Conservation (phyloP, 495 filamentous ascomycete species). For the Bathelium albidoporum region DNA sequence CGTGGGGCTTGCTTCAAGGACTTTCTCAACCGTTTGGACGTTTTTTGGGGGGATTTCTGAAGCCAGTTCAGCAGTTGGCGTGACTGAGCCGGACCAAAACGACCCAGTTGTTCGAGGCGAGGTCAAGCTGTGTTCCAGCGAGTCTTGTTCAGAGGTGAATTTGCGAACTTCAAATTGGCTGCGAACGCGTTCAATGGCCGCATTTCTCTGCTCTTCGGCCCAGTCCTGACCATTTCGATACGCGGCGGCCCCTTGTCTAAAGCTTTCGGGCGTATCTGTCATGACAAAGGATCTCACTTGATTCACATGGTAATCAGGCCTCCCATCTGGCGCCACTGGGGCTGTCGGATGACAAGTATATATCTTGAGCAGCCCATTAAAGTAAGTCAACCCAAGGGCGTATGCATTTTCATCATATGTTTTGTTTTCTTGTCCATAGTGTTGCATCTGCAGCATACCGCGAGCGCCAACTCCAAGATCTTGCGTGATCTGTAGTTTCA, state of each 20-base stretch:
- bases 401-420: slow-evolving; percentile 13
- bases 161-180: not conserved
- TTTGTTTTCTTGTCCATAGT: slow-evolving; percentile 1
- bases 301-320: slow-evolving; percentile 34
- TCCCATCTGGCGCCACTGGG: slow-evolving; percentile 14
- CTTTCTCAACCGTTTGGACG: not conserved
- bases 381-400: slow-evolving; percentile 6
- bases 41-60: not conserved
- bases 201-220: slow-evolving; percentile 23
- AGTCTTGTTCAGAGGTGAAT: not conserved
- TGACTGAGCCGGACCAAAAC: not conserved
- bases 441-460: slow-evolving; percentile 9
- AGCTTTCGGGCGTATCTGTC: slow-evolving; percentile 25
- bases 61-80: not conserved
- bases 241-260: slow-evolving; percentile 28
- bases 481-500: slow-evolving; percentile 7
- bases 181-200: slow-evolving; percentile 3
- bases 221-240: slow-evolving; percentile 33
- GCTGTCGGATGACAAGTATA: slow-evolving; percentile 10
- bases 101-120: not conserved
- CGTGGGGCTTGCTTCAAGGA: not conserved
- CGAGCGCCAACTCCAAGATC: slow-evolving; percentile 9
- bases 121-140: not conserved
- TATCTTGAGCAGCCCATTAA: slow-evolving; percentile 11
- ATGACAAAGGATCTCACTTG: slow-evolving; percentile 26